Percentiles rank a stretch among this genome's conserved stretches.
phyloP scores from a whole-genome alignment of 768 basidiomycete species.

The Amanita polypyramis region DNA sequence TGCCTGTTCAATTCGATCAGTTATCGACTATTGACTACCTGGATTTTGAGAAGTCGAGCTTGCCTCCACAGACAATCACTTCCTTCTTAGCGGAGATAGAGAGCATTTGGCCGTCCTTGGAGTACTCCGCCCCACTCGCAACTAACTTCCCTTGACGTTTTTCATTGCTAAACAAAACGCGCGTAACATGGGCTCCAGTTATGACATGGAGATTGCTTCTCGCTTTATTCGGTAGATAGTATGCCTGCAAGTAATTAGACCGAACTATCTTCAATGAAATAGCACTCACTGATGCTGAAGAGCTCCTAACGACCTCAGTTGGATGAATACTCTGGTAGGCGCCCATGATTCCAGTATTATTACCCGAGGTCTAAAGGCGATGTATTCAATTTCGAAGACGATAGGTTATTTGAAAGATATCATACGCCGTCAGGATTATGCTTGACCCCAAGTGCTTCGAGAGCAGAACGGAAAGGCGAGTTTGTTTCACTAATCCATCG shows the following conservation, averaged over 20 bases:
- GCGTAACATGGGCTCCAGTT: constrained; percentile 14
- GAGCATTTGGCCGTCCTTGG: constrained; percentile 11
- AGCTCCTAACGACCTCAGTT: constrained; percentile 2
- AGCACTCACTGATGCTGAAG: not conserved
- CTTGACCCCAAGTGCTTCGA: constrained; percentile 3
- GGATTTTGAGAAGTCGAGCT: not conserved
- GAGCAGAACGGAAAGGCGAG: constrained; percentile 1
- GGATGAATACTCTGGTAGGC: constrained; percentile 3
- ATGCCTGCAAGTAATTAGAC: constrained; percentile 8
- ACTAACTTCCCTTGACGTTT: constrained; percentile 7
- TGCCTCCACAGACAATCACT: constrained; percentile 27
- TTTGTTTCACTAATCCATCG: not conserved
- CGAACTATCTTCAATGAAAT: not conserved
- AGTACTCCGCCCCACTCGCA: constrained; percentile 9
- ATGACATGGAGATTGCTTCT: constrained; percentile 20
- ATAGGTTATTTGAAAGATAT: not conserved
- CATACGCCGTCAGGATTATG: constrained; percentile 2
- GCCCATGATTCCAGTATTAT: constrained; percentile 2
- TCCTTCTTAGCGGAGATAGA: constrained; percentile 26
- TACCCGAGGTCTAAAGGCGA: not conserved
- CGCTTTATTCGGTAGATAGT: constrained; percentile 17
- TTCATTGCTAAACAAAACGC: constrained; percentile 14
- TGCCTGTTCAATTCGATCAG: constrained; percentile 5
- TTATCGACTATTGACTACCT: not conserved
- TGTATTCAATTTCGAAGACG: not conserved